Evolutionary conservation across 2,329 filamentous ascomycete species (phyloP).

Genomic region (Fusarium secorum): DNA sequence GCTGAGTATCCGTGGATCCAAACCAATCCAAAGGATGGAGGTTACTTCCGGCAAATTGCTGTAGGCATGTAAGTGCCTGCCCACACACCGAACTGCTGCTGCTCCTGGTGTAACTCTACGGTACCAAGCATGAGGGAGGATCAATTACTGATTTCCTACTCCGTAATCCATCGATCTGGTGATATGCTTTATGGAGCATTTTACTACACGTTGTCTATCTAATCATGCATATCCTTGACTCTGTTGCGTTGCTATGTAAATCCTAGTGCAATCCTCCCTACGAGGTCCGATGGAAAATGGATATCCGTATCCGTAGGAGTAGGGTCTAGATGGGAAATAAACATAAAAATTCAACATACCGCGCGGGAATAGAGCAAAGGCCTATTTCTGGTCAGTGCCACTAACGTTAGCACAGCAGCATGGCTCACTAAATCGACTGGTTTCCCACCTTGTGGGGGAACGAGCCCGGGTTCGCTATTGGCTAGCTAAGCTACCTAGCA

Average conservation of each 20-base stretch:
- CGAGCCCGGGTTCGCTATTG: neutral
- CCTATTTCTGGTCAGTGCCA: neutral
- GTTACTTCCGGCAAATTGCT: constrained; percentile 11
- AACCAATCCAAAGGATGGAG: neutral
- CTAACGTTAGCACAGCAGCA: neutral
- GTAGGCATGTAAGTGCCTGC: neutral
- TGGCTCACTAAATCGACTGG: constrained; percentile 25
- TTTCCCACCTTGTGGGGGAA: constrained; percentile 31
- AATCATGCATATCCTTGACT: neutral
- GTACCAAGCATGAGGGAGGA: neutral
- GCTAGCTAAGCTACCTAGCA: neutral
- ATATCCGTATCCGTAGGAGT: neutral
- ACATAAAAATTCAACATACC: neutral
- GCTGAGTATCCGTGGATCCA: constrained; percentile 4
- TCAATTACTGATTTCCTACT: constrained; percentile 17
- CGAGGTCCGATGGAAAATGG: neutral
- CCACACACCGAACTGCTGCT: neutral
- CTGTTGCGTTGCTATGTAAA: neutral
- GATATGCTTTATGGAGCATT: neutral
- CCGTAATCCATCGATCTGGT: neutral
- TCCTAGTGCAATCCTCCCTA: neutral
- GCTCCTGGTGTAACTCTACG: neutral
- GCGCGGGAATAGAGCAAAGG: neutral
- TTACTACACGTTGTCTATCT: constrained; percentile 1
- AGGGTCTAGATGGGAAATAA: neutral